These are phyloP conservation scores for Metschnikowia continentalis DNA, from an alignment of 805 yeast genomes.

Conservation along the genomic window DNA sequence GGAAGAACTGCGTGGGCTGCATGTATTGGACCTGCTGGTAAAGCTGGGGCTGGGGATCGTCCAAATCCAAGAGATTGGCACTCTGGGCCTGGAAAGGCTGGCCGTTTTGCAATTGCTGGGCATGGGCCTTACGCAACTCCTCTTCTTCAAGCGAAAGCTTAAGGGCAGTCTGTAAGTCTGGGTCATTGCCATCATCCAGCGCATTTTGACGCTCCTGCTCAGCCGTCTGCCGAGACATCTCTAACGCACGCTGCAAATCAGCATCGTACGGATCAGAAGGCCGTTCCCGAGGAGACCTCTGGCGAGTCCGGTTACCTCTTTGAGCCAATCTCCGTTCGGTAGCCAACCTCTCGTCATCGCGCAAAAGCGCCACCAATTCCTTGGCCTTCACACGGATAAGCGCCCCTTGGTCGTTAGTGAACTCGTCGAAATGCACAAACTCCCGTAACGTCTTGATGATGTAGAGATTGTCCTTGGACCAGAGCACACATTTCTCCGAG, in stretches of 20 bases:
- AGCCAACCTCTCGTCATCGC: conserved; percentile 75
- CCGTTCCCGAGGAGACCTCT: conserved; percentile 2
- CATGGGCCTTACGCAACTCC: conserved; percentile 51
- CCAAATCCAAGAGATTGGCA: conserved; percentile 52
- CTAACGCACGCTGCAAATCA: conserved; percentile 76
- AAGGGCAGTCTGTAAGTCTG: conserved; percentile 65
- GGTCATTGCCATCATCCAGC: conserved; percentile 49
- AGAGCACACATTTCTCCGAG: conserved; percentile 79
- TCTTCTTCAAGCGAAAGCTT: conserved; percentile 75
- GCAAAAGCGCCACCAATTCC: conserved; percentile 73
- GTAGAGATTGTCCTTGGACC: conserved; percentile 89
- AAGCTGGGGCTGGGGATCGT: conserved; percentile 30
- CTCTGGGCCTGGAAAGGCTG: conserved; percentile 14
- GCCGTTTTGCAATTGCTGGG: conserved; percentile 19
- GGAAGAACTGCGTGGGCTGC: conserved; percentile 13
- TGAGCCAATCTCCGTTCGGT: conserved; percentile 56
- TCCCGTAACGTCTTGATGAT: conserved; percentile 87
- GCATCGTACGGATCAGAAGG: conserved; percentile 53
- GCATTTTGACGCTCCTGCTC: conserved; percentile 67
- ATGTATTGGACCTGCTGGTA: conserved; percentile 14
- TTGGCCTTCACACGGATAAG: conserved; percentile 83
- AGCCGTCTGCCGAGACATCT: conserved; percentile 74
- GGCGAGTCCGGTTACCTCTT: not conserved
- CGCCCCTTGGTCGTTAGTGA: conserved; percentile 81
- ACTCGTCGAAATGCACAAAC: conserved; percentile 76